A percentile compares a stretch with the other conserved stretches of the same genome.
These are phyloP conservation scores for Mucor circinelloides DNA, from an alignment of 371 early-diverging fungal genomes.

Conservation along the genomic window DNA sequence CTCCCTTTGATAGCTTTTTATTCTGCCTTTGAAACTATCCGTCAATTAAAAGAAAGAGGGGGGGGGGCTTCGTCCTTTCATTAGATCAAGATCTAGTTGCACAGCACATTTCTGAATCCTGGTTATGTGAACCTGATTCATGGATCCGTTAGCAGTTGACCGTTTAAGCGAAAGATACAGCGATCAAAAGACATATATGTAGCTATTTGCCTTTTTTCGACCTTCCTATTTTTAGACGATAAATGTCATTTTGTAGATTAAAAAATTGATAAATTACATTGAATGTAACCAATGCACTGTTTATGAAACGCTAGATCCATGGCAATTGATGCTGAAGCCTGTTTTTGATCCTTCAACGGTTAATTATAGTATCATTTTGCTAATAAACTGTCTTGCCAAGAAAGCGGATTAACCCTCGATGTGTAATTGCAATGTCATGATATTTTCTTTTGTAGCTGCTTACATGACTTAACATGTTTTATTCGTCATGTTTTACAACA, in stretches of 20 bases:
- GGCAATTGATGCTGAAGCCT: too few relatives aligned
- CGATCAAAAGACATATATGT: neutral
- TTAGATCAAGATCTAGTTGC: neutral
- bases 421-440: too few relatives aligned
- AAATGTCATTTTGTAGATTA: neutral
- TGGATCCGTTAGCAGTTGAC: neutral
- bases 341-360: too few relatives aligned
- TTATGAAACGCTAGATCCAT: neutral
- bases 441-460: neutral
- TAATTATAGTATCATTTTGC: neutral
- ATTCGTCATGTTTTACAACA: neutral
- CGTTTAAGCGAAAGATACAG: neutral
- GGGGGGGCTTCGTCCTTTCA: neutral
- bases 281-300: neutral
- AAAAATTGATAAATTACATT: neutral
- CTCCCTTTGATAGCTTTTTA: neutral
- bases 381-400: neutral
- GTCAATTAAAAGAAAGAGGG: neutral
- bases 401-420: neutral
- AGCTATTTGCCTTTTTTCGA: neutral
- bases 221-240: neutral
- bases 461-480: neutral
- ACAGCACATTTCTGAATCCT: neutral
- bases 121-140: neutral
- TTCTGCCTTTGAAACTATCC: neutral